These are phyloP conservation scores for Phaseolus lunatus DNA, from an alignment of 306 rosid genomes.

Conservation along the genomic window DNA sequence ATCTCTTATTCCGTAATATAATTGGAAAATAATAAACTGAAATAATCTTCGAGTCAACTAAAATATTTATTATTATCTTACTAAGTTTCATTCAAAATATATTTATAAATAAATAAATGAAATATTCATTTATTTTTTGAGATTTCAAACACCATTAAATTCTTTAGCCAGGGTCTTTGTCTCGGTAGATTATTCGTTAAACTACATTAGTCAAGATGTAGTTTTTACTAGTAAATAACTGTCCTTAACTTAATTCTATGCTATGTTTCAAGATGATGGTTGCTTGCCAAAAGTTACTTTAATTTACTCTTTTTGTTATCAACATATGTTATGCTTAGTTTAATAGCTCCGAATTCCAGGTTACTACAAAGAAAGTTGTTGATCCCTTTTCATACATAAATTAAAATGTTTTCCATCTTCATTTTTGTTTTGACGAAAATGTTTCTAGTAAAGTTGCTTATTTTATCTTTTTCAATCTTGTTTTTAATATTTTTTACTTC, in stretches of 20 bases:
- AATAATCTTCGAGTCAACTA: slow-evolving; percentile 19
- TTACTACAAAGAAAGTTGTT: not conserved
- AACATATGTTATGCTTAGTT: not conserved
- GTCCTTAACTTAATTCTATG: not conserved
- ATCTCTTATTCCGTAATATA: slow-evolving; percentile 27
- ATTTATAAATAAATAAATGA: slow-evolving; percentile 5
- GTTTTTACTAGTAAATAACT: not conserved
- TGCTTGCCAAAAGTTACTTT: slow-evolving; percentile 7
- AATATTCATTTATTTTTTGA: not conserved
- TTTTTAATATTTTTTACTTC: no score
- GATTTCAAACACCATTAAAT: not conserved
- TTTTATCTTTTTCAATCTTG: no score
- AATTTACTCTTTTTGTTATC: slow-evolving; percentile 5
- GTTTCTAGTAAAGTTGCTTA: no score
- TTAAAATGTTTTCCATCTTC: no score
- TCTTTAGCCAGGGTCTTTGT: not conserved
- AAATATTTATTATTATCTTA: slow-evolving; percentile 19
- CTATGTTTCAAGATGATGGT: not conserved
- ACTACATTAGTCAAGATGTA: not conserved
- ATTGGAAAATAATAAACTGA: not conserved
- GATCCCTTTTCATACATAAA: no score
- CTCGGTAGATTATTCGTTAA: not conserved
- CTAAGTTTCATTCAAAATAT: not conserved
- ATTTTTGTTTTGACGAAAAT: no score
- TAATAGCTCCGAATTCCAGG: not conserved